phyloP scores from a whole-genome alignment of 306 rosid species.

The Castanea sativa region DNA sequence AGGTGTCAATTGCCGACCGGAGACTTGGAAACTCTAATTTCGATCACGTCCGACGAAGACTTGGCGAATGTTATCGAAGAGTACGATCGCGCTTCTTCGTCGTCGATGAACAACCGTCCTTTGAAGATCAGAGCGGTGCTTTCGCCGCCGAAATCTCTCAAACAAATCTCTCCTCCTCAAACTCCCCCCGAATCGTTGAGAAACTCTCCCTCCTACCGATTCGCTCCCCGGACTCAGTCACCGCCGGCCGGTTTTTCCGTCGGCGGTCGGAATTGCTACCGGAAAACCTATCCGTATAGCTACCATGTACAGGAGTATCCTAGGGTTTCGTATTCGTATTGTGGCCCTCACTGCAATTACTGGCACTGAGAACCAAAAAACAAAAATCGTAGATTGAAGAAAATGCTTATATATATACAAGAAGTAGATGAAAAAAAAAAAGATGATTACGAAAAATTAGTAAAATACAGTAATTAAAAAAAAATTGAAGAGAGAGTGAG shows the following conservation, averaged over 20 bases:
- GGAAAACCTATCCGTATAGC: slow-evolving; percentile 26
- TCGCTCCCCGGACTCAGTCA: slow-evolving; percentile 7
- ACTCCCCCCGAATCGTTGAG: slow-evolving; percentile 35
- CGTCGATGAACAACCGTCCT: slow-evolving; percentile 32
- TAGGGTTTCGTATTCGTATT: slow-evolving; percentile 11
- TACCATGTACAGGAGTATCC: slow-evolving; percentile 37
- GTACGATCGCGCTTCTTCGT: slow-evolving; percentile 62
- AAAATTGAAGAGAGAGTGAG: neutral
- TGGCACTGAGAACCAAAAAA: slow-evolving; percentile 32
- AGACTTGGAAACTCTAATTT: slow-evolving; percentile 77
- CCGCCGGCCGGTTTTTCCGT: slow-evolving; percentile 28
- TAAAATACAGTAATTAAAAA: neutral
- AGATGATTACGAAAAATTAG: slow-evolving; percentile 4
- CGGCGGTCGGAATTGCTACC: slow-evolving; percentile 28
- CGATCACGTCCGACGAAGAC: slow-evolving; percentile 76
- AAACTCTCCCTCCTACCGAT: slow-evolving; percentile 21
- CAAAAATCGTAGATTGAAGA: neutral
- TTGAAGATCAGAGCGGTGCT: slow-evolving; percentile 72
- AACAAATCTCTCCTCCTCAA: slow-evolving; percentile 50
- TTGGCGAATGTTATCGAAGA: slow-evolving; percentile 58
- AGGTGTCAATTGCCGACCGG: slow-evolving; percentile 71
- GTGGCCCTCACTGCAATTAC: slow-evolving; percentile 23
- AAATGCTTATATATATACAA: neutral
- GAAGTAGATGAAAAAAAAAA: neutral
- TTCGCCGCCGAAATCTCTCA: slow-evolving; percentile 41